Evolutionary conservation across 2,329 filamentous ascomycete genomes (phyloP), one percentile per base, ranked within the genome.

Genomic region (Sclerotinia nivalis): DNA sequence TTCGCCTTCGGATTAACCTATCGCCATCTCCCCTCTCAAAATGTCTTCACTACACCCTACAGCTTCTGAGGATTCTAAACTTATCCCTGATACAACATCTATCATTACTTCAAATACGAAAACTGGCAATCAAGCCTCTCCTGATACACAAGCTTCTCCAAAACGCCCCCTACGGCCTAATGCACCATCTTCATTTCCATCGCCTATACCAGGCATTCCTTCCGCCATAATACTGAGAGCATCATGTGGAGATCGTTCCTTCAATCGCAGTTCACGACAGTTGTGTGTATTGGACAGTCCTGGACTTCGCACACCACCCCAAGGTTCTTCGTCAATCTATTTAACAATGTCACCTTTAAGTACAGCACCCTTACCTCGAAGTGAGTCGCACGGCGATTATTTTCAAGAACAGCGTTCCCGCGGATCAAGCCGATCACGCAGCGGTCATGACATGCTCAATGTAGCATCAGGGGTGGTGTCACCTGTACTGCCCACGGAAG

Each of bases 121-220:
- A 40, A 52, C 13, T 65, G 40, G 47, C 2, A 52, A 50, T 4
- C 61, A 52, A 10, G n/a, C 22, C 2, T 31, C 25, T 20, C 28
- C 22, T 40, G 47, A 15, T 18, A 25, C n/a, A 5, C n/a, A 65
- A 28, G 2, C n/a, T 18, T 22, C 31, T 28, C 34, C n/a, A 52
- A 65, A 52, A 65, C 47, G 4, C 52, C 61, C 61, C n/a, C 31
- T 65, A 43, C 61, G 61, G 10, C 31, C 61, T 15, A 65, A 52
- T 65, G 61, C 34, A 22, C 49, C 34, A 20, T 37, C 47, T 50
- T 52, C 45, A 25, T 34, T 64, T 50, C 47, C 60, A 37, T 54
- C 47, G 7, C 25, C 61, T 13, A 34, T 65, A 40, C 20, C n/a
- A 25, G 52, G 49, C 47, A 25, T 43, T 34, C 31, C 47, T 52